A percentile compares a stretch with the other conserved stretches of the same genome.
Evolutionary conservation across 1,284 basidiomycete species (phyloP).

Genomic region (Jaminaea rosea): DNA sequence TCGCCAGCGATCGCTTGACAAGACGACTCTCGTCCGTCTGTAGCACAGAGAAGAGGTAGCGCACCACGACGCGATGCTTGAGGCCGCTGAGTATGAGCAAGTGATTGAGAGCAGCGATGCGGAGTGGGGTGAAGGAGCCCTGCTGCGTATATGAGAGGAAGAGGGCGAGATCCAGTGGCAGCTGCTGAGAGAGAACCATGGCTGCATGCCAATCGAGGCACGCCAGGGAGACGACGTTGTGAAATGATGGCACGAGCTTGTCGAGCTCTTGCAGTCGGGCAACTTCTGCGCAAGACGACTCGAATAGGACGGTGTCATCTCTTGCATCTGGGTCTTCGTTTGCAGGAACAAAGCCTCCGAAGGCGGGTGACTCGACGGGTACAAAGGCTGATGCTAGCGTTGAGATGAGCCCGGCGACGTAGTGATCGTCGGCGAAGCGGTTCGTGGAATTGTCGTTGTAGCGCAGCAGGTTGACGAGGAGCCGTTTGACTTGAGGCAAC

Average conservation of each 20-base stretch:
- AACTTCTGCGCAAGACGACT: constrained; percentile 50
- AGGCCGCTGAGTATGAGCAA: constrained; percentile 72
- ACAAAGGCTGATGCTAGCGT: constrained; percentile 69
- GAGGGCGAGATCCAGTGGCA: constrained; percentile 68
- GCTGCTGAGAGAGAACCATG: constrained; percentile 51
- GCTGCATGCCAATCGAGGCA: constrained; percentile 34
- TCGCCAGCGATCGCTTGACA: constrained; percentile 75
- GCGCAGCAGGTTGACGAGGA: constrained; percentile 77
- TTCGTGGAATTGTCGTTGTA: constrained; percentile 95
- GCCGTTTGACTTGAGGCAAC: constrained; percentile 75
- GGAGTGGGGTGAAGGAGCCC: constrained; percentile 66
- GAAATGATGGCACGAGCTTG: constrained; percentile 82
- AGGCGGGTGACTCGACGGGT: constrained; percentile 26
- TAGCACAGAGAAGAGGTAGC: constrained; percentile 83
- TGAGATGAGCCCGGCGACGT: constrained; percentile 77
- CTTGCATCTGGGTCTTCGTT: constrained; percentile 22
- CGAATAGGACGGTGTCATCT: constrained; percentile 31
- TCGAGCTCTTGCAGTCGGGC: constrained; percentile 91
- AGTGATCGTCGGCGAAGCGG: constrained; percentile 82
- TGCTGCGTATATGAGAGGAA: constrained; percentile 85
- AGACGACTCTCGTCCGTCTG: constrained; percentile 72
- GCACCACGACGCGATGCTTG: constrained; percentile 59
- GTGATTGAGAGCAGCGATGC: constrained; percentile 84
- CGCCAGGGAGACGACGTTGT: constrained; percentile 86
- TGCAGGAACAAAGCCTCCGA: constrained; percentile 18